These are phyloP conservation scores for Herpetospermum pedunculosum DNA, from an alignment of 306 rosid genomes.

Conservation along the genomic window DNA sequence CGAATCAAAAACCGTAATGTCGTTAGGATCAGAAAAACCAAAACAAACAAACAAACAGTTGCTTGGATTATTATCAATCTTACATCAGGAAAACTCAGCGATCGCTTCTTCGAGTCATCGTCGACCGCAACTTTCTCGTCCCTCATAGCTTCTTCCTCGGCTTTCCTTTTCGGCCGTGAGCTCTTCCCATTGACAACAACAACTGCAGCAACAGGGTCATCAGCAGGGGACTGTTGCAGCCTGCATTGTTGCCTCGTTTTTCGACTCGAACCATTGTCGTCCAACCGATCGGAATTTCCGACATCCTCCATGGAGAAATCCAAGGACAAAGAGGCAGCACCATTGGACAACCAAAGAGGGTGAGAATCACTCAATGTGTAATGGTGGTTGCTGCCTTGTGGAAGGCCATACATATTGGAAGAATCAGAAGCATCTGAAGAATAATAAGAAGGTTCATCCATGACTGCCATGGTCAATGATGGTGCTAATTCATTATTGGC, in stretches of 20 bases:
- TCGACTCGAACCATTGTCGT: conserved; percentile 25
- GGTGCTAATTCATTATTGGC: conserved; percentile 14
- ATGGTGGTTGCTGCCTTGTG: conserved; percentile 15
- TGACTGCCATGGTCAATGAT: conserved; percentile 6
- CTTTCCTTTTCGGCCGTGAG: conserved; percentile 12
- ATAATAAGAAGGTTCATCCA: conserved; percentile 14
- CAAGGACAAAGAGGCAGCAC: conserved; percentile 18
- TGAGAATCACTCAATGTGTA: conserved; percentile 14
- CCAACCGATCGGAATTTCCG: conserved; percentile 8
- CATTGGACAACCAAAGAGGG: conserved; percentile 22
- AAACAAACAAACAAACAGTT: neutral
- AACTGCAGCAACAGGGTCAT: conserved; percentile 6
- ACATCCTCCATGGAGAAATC: conserved; percentile 22
- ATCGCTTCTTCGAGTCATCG: conserved; percentile 38
- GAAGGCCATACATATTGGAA: conserved; percentile 8
- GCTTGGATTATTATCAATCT: neutral
- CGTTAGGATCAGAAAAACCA: neutral
- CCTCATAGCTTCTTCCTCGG: conserved; percentile 18
- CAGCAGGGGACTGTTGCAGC: neutral
- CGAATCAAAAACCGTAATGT: conserved; percentile 1
- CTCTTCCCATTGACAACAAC: conserved; percentile 12
- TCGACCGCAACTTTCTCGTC: conserved; percentile 17
- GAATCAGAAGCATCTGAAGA: conserved; percentile 18
- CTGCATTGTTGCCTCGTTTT: conserved; percentile 27
- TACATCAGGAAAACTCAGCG: conserved; percentile 39